Percentiles rank a stretch among this genome's conserved stretches.
These are phyloP conservation scores for Boletus barrowsii DNA, from an alignment of 768 basidiomycete genomes.

Conservation along the genomic window DNA sequence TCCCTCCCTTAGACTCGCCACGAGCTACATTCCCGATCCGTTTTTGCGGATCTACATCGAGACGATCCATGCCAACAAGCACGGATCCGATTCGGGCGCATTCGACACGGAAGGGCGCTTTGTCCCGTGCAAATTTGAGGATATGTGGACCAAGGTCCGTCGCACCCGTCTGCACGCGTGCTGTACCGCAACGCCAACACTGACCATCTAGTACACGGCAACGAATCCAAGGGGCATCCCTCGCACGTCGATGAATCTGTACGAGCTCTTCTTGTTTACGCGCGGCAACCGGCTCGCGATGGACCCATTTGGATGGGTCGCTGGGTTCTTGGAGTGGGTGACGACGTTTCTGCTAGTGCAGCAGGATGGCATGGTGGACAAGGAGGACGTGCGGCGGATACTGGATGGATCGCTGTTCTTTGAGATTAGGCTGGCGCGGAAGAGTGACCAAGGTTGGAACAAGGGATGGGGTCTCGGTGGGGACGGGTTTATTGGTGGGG, in stretches of 20 bases:
- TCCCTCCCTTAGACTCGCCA: constrained; percentile 13
- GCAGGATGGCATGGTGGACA: constrained; percentile 36
- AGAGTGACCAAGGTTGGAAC: constrained; percentile 21
- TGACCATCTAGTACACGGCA: constrained; percentile 13
- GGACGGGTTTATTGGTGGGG: constrained; percentile 31
- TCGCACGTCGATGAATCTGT: constrained; percentile 25
- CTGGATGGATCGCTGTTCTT: constrained; percentile 41
- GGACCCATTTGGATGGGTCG: constrained; percentile 38
- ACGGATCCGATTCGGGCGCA: constrained; percentile 42
- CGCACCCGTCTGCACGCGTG: no score
- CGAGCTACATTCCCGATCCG: constrained; percentile 37
- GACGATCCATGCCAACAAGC: constrained; percentile 37
- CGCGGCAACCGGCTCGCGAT: constrained; percentile 32
- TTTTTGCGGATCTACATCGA: constrained; percentile 38
- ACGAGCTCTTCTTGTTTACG: constrained; percentile 31
- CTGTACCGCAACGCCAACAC: not conserved
- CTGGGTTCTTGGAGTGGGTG: constrained; percentile 37
- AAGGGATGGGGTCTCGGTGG: constrained; percentile 32
- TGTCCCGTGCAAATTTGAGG: constrained; percentile 40
- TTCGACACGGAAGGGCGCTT: constrained; percentile 43
- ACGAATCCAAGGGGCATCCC: constrained; percentile 7
- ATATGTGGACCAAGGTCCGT: constrained; percentile 41
- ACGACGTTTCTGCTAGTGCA: constrained; percentile 41
- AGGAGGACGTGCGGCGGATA: constrained; percentile 41
- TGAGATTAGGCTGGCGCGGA: constrained; percentile 28